These are phyloP conservation scores for Thermothelomyces thermophilus DNA, from an alignment of 2,329 filamentous ascomycete species.

Conservation along the genomic window DNA sequence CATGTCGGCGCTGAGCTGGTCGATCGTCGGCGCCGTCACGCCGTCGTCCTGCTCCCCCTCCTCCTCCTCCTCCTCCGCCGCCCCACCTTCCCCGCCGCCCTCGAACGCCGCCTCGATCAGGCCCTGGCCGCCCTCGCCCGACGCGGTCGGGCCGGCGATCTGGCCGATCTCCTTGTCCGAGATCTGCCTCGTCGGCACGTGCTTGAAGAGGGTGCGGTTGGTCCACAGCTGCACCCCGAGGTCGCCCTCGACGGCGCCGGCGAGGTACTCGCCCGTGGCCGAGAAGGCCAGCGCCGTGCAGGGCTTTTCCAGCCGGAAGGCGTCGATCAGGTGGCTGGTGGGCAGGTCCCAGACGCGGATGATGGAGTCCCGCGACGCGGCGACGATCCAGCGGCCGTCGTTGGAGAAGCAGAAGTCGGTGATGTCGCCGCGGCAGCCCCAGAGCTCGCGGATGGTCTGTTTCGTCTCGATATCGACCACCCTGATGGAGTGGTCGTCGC, in stretches of 20 bases:
- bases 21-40: constrained; percentile 51
- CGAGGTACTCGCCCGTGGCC: constrained; percentile 85
- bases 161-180: constrained; percentile 65
- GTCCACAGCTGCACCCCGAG: constrained; percentile 95
- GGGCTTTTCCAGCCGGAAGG: constrained; percentile 69
- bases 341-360: constrained; percentile 91
- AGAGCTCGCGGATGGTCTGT: constrained; percentile 86
- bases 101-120: constrained; percentile 71
- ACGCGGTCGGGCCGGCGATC: constrained; percentile 64
- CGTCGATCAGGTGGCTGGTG: constrained; percentile 91
- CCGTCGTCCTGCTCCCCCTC: constrained; percentile 46
- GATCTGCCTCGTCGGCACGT: constrained; percentile 79
- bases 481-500: constrained; percentile 80
- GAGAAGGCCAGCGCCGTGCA: constrained; percentile 88
- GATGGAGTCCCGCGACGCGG: constrained; percentile 72
- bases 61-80: constrained; percentile 16
- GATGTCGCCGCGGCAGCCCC: constrained; percentile 67
- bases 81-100: constrained; percentile 36
- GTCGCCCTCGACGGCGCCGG: constrained; percentile 73
- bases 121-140: constrained; percentile 72
- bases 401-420: constrained; percentile 85
- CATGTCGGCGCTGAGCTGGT: constrained; percentile 76
- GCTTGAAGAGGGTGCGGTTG: constrained; percentile 84
- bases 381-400: constrained; percentile 89
- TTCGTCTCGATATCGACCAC: constrained; percentile 87